Evolutionary conservation across 441 rosid species (phyloP).

Genomic region (Pelargonium fulgidum): DNA sequence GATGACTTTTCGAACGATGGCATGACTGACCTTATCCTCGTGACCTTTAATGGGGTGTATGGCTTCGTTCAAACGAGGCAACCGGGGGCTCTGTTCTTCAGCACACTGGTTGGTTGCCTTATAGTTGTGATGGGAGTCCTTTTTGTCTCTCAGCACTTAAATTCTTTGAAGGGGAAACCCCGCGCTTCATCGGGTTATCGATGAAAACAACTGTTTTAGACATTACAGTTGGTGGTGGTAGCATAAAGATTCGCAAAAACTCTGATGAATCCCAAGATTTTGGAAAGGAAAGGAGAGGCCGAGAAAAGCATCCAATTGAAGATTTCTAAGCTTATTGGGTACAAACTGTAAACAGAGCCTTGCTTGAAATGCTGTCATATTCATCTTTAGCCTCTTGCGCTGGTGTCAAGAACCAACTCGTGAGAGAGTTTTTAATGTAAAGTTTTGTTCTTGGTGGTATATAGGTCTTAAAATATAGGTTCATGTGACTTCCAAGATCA

Average conservation of each 20-base stretch:
- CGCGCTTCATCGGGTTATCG: constrained; percentile 49
- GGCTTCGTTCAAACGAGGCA: constrained; percentile 94
- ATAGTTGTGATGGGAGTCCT: constrained; percentile 87
- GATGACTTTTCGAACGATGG: constrained; percentile 94
- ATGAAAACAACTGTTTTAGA: constrained; percentile 17
- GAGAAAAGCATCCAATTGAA: neutral
- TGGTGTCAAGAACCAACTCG: neutral
- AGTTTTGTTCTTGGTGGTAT: neutral
- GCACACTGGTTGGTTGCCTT: constrained; percentile 90
- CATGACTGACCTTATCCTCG: constrained; percentile 70
- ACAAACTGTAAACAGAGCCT: neutral
- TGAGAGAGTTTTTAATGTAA: neutral
- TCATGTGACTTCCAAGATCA: neutral
- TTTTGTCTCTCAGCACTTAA: constrained; percentile 76
- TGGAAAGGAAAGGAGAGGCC: too few species aligned
- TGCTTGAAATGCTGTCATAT: neutral
- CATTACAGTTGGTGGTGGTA: neutral
- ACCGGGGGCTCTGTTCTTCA: constrained; percentile 97
- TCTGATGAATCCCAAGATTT: too few species aligned
- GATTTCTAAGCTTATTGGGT: neutral
- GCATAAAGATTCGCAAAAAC: neutral
- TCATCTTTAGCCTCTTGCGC: neutral
- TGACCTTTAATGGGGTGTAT: constrained; percentile 80
- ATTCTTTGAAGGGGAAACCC: constrained; percentile 72
- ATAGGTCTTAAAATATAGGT: constrained; percentile 3